Base-by-base conservation (phyloP, 2,329 filamentous ascomycete species). In the Drechslera avenae region DNA sequence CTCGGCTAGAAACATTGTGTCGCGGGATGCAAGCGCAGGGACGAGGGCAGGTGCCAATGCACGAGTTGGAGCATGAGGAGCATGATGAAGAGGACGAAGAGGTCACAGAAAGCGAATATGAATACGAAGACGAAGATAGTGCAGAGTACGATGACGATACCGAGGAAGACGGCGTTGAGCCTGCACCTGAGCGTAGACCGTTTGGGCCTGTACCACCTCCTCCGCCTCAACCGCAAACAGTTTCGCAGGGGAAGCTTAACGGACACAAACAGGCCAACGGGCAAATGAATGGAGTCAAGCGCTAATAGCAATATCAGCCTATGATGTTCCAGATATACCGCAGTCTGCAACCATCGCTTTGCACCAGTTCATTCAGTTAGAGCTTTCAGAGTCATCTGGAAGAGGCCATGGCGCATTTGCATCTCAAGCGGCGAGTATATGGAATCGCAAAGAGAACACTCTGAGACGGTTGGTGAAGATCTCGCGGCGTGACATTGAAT, bases 11-110 rank as follows among this genome's bases (percentile, higher is more conserved):
- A 75, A 91, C 90, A 71, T 89, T 97, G 66, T 96, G 96, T 76
- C 89, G 94, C 56, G 90, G 91, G 66, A 96, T 97, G 91, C 93
- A 97, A 74, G 89, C 90, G 60, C 92, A 97, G 68, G 92, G 93
- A 13, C 86, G 93, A 53, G 91, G 91, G 47, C 83, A 89, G 51
- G 86, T 85, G 18, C 66, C 71, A 5, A 71, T 71, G 64, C 62
- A 66, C n/a, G 70, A 50, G 79, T 84, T 74, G 23, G 76, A 52
- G 10, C 50, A 49, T 1, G 50, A 52, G 30, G 50, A 44, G n/a
- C 49, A 52, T 3, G 45, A 52, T 5, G 50, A 82, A 78, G 57
- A 83, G 83, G 59, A 79, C 83, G 58, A 86, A 85, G 71, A 83
- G 68, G 67, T 80, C 10, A 74, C 71, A 10, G 73, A 75, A 56